phyloP scores from a whole-genome alignment of 805 yeast species.

The Candida jianshihensis region DNA sequence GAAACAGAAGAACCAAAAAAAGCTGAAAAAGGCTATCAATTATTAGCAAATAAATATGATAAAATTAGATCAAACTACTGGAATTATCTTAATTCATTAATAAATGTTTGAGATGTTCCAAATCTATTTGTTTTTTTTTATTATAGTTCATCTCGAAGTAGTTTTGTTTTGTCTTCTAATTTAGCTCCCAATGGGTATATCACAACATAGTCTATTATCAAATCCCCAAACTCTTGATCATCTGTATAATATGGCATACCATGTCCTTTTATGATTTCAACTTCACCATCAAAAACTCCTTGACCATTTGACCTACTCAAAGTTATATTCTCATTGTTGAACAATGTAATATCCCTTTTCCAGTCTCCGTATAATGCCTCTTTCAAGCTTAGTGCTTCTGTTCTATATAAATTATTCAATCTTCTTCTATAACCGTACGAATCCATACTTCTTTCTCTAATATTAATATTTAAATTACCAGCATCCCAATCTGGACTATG shows the following conservation, averaged over 20 bases:
- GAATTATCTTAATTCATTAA: conserved; percentile 35
- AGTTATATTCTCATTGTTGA: conserved; percentile 50
- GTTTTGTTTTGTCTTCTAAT: conserved; percentile 9
- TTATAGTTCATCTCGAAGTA: conserved; percentile 20
- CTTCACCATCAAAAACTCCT: conserved; percentile 55
- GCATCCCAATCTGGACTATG: conserved; percentile 74
- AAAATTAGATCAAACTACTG: conserved; percentile 60
- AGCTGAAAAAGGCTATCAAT: conserved; percentile 40
- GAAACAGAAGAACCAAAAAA: conserved; percentile 22
- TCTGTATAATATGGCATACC: conserved; percentile 75
- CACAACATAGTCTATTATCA: conserved; percentile 42
- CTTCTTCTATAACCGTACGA: conserved; percentile 78
- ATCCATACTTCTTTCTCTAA: conserved; percentile 53
- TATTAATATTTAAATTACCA: conserved; percentile 67
- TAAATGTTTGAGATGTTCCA: neutral
- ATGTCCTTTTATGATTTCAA: conserved; percentile 61
- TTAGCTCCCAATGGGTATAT: conserved; percentile 35
- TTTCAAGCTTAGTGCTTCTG: conserved; percentile 63
- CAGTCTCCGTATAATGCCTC: conserved; percentile 82
- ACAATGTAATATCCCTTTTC: conserved; percentile 57
- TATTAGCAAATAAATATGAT: conserved; percentile 48
- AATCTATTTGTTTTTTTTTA: neutral
- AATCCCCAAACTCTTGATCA: conserved; percentile 46
- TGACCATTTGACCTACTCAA: conserved; percentile 42
- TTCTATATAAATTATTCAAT: conserved; percentile 66